These are phyloP conservation scores for Luffa acutangula DNA, from an alignment of 306 rosid genomes.

Conservation along the genomic window DNA sequence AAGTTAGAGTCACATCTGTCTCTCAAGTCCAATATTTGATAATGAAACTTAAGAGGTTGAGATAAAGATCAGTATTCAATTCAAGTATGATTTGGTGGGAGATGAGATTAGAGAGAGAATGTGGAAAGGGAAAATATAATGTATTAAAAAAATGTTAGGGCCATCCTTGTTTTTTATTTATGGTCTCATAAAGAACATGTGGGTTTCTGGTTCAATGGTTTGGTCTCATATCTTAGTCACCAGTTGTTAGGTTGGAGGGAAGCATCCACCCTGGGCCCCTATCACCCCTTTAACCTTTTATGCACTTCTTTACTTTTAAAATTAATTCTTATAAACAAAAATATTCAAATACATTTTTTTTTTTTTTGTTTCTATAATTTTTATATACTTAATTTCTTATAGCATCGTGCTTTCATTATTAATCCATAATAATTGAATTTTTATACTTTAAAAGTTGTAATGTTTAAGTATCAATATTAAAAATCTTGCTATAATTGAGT, in stretches of 20 bases:
- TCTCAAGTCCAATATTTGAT: neutral
- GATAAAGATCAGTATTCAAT: neutral
- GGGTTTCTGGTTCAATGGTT: neutral
- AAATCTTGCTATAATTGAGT: too few species aligned
- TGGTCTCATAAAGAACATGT: neutral
- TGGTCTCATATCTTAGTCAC: slow-evolving; percentile 2
- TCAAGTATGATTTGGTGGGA: neutral
- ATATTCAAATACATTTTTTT: neutral
- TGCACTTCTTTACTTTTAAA: neutral
- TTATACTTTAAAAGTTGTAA: neutral
- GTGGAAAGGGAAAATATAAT: neutral
- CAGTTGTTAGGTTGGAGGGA: slow-evolving; percentile 19
- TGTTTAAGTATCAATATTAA: too few species aligned
- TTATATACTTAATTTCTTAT: too few species aligned
- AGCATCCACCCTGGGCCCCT: neutral
- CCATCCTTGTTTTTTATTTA: neutral
- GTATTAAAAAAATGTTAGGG: neutral
- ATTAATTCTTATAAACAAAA: too few species aligned
- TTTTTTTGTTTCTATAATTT: too few species aligned
- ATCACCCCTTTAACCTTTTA: too few species aligned
- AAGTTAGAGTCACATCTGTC: neutral
- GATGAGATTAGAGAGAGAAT: neutral
- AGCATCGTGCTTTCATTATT: too few species aligned
- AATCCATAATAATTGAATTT: too few species aligned
- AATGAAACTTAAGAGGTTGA: neutral